These are phyloP conservation scores for Metroxylon sagu DNA, from an alignment of 176 grass and related monocot species.

Conservation along the genomic window DNA sequence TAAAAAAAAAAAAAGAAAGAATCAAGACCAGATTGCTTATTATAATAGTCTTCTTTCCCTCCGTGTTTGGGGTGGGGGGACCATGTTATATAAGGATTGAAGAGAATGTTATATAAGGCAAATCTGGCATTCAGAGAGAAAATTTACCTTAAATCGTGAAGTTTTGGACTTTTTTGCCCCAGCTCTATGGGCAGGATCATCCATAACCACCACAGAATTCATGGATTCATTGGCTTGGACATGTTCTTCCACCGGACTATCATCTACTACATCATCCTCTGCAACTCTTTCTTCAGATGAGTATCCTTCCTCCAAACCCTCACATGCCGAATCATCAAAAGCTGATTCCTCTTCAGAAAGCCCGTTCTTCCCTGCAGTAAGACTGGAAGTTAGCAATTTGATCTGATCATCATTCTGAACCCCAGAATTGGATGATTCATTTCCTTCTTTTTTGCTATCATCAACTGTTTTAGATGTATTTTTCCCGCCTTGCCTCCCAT, in stretches of 20 bases:
- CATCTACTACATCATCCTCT: neutral
- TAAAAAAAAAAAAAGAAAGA: too few species aligned
- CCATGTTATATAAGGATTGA: too few species aligned
- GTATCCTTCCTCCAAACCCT: neutral
- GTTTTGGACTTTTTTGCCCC: too few species aligned
- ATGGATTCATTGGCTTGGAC: neutral
- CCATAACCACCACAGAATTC: neutral
- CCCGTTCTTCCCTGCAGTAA: neutral
- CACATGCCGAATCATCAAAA: neutral
- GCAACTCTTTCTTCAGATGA: neutral
- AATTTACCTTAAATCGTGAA: neutral
- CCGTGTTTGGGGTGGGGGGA: too few species aligned
- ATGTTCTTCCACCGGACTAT: neutral
- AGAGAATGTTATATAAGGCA: too few species aligned
- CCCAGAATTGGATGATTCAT: constrained; percentile 6
- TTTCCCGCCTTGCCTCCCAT: neutral
- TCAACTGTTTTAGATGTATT: constrained; percentile 5
- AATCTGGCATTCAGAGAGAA: too few species aligned
- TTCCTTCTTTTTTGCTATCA: constrained; percentile 13
- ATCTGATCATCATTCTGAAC: neutral
- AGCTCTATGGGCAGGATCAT: neutral
- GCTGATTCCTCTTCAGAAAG: neutral
- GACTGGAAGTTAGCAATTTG: neutral
- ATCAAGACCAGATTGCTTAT: too few species aligned
- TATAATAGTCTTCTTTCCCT: too few species aligned